A percentile compares a stretch with the other conserved stretches of the same genome.
Evolutionary conservation across 2,329 filamentous ascomycete genomes (phyloP).

Genomic region (Acrocalymma vagum): DNA sequence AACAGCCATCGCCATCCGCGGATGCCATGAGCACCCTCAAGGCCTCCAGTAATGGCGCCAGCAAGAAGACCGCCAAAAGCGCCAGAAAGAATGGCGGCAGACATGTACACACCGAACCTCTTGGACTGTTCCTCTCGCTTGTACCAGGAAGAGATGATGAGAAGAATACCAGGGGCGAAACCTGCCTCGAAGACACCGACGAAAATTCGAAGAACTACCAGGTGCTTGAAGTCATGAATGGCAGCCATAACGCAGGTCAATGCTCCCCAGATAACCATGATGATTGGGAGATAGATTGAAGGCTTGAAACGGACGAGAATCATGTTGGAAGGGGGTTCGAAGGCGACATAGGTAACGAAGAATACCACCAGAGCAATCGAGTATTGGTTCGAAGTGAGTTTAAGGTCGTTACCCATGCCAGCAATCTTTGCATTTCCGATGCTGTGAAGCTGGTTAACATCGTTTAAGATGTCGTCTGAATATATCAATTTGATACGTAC

Average conservation of each 20-base stretch:
- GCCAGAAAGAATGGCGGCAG: conserved; percentile 65
- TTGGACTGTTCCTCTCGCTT: conserved; percentile 65
- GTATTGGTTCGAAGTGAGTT: conserved; percentile 59
- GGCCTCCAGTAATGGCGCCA: conserved; percentile 57
- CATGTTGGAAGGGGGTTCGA: conserved; percentile 64
- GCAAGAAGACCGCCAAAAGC: conserved; percentile 63
- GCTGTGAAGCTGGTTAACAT: conserved; percentile 27
- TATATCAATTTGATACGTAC: conserved; percentile 21
- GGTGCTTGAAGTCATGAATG: conserved; percentile 56
- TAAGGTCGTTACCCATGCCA: conserved; percentile 58
- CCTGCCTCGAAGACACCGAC: conserved; percentile 65
- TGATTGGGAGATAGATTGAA: conserved; percentile 57
- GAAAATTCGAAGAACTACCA: conserved; percentile 63
- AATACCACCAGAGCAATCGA: conserved; percentile 62
- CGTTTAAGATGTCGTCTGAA: not conserved
- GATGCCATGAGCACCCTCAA: conserved; percentile 57
- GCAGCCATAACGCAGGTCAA: conserved; percentile 61
- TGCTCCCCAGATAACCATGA: conserved; percentile 64
- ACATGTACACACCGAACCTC: conserved; percentile 65
- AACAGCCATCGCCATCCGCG: conserved; percentile 64
- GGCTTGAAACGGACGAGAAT: conserved; percentile 59
- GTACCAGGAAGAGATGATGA: conserved; percentile 67
- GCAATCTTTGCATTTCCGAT: conserved; percentile 63
- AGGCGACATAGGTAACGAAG: conserved; percentile 61
- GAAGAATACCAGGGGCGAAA: conserved; percentile 64